These are phyloP conservation scores for Knoxdaviesia capensis DNA, from an alignment of 2,329 filamentous ascomycete species.

Conservation along the genomic window DNA sequence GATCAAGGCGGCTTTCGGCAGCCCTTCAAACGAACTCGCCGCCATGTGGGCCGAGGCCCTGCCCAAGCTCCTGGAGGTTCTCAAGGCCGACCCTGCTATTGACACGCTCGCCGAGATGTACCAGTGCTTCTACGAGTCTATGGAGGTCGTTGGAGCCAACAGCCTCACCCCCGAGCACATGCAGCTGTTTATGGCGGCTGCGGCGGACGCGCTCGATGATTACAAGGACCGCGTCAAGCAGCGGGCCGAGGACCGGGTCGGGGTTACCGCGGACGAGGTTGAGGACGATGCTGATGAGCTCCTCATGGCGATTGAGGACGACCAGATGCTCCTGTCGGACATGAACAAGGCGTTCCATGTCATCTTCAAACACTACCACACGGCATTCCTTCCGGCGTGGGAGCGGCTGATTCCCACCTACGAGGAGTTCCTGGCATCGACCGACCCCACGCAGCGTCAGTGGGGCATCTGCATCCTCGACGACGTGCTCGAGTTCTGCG, in stretches of 20 bases:
- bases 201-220: slow-evolving; percentile 71
- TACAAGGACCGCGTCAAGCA: slow-evolving; percentile 74
- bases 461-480: slow-evolving; percentile 99
- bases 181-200: slow-evolving; percentile 69
- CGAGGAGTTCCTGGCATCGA: slow-evolving; percentile 60
- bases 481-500: slow-evolving; percentile 94
- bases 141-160: slow-evolving; percentile 79
- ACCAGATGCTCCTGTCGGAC: slow-evolving; percentile 87
- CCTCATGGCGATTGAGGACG: slow-evolving; percentile 84
- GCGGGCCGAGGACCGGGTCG: slow-evolving; percentile 63
- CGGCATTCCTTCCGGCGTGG: slow-evolving; percentile 71
- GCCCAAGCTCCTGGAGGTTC: slow-evolving; percentile 79
- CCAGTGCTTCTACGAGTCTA: slow-evolving; percentile 97
- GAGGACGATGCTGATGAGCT: slow-evolving; percentile 79
- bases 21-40: slow-evolving; percentile 58
- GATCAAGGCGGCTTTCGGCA: slow-evolving; percentile 80
- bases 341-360: slow-evolving; percentile 99
- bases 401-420: slow-evolving; percentile 72
- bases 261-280: slow-evolving; percentile 58
- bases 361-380: slow-evolving; percentile 91
- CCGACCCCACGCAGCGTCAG: slow-evolving; percentile 79
- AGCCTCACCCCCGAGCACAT: slow-evolving; percentile 65
- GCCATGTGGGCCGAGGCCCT: slow-evolving; percentile 71
- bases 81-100: slow-evolving; percentile 84
- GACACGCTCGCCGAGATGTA: slow-evolving; percentile 98